These are phyloP conservation scores for Luvunga scandens DNA, from an alignment of 345 rosid genomes.

Conservation along the genomic window DNA sequence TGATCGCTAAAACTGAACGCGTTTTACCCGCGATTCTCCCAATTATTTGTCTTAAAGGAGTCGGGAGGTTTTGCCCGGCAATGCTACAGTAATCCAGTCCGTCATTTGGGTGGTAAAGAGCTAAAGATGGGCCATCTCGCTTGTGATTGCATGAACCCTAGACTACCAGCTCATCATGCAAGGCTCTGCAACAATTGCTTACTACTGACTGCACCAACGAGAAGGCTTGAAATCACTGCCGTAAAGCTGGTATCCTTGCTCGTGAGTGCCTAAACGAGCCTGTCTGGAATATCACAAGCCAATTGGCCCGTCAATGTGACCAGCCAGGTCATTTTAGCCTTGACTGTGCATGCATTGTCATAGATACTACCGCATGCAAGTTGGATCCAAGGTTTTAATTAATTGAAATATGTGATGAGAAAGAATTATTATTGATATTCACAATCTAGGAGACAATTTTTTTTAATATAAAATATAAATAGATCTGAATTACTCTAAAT, in stretches of 20 bases:
- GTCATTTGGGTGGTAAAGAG: constrained; percentile 15
- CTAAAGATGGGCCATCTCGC: constrained; percentile 7
- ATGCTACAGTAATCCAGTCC: constrained; percentile 17
- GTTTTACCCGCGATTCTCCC: background rate
- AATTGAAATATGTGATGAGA: no score
- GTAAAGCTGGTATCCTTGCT: constrained; percentile 8
- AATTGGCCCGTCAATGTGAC: constrained; percentile 11
- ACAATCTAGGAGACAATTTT: no score
- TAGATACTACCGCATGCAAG: background rate
- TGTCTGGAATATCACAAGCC: constrained; percentile 11
- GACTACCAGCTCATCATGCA: constrained; percentile 5
- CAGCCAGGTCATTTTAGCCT: constrained; percentile 13
- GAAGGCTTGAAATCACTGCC: constrained; percentile 14
- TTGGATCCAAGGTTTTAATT: background rate
- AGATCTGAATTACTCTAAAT: no score
- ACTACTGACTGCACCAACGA: constrained; percentile 16
- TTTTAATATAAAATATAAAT: no score
- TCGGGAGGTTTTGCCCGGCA: constrained; percentile 15
- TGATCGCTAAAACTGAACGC: background rate
- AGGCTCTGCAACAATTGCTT: constrained; percentile 23
- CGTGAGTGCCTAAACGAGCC: constrained; percentile 13
- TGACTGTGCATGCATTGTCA: constrained; percentile 10
- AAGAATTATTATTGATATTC: no score
- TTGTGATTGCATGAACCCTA: constrained; percentile 6
- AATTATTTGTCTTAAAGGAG: constrained; percentile 2